phyloP scores from a whole-genome alignment of 495 filamentous ascomycete genomes.

The Penicillium dipodomyicola region DNA sequence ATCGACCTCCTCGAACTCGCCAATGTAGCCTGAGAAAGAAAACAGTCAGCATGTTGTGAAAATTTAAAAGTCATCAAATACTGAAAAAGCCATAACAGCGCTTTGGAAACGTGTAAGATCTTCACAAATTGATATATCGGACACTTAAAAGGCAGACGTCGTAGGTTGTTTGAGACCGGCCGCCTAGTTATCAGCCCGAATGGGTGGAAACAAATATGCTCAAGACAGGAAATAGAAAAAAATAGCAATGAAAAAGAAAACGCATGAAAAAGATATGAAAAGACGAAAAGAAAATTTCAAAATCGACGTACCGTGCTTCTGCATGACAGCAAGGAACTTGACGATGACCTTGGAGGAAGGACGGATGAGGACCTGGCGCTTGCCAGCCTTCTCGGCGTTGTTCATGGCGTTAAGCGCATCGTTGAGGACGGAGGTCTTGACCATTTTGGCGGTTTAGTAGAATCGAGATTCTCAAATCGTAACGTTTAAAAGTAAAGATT shows the following conservation, averaged over 20 bases:
- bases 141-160: slow-evolving; percentile 98
- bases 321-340: slow-evolving; percentile 98
- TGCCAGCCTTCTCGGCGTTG: slow-evolving; percentile 99
- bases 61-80: slow-evolving; percentile 88
- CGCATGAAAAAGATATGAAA: slow-evolving; percentile 12
- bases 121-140: slow-evolving; percentile 82
- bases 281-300: slow-evolving; percentile 5
- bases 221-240: slow-evolving; percentile 2
- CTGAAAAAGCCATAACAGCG: slow-evolving; percentile 52
- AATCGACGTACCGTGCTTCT: slow-evolving; percentile 86
- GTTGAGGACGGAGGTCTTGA: slow-evolving; percentile 97
- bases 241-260: slow-evolving; percentile 6
- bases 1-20: slow-evolving; percentile 99
- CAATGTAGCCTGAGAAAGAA: slow-evolving; percentile 80
- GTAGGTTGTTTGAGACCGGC: slow-evolving; percentile 72
- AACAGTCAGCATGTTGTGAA: slow-evolving; percentile 76
- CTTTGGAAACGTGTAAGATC: slow-evolving; percentile 90
- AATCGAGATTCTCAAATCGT: slow-evolving; percentile 83
- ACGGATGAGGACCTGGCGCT: slow-evolving; percentile 95
- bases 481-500: slow-evolving; percentile 43
- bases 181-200: slow-evolving; percentile 99
- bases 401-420: slow-evolving; percentile 99
- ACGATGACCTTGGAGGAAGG: slow-evolving; percentile 98
- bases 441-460: slow-evolving; percentile 75
- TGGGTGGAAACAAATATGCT: slow-evolving; percentile 11